These are phyloP conservation scores for Tricholoma furcatifolium DNA, from an alignment of 768 basidiomycete genomes.

Conservation along the genomic window DNA sequence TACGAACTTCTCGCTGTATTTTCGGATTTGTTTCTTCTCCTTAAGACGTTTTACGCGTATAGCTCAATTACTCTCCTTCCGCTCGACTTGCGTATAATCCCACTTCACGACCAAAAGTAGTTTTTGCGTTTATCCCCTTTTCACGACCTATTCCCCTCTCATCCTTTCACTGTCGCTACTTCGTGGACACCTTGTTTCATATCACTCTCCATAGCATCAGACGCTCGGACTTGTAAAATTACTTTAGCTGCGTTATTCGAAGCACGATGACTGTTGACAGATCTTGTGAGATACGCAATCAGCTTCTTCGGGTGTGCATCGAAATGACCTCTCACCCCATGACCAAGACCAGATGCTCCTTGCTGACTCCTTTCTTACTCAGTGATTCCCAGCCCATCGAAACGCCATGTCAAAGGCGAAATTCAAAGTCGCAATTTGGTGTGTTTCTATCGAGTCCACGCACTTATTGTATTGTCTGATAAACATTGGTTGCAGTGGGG, in stretches of 20 bases:
- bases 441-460: background rate
- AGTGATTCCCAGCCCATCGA: too few relatives aligned
- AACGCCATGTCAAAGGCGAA: slow-evolving; percentile 4
- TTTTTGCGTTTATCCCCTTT: background rate
- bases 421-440: slow-evolving; percentile 12
- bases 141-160: background rate
- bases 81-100: background rate
- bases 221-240: background rate
- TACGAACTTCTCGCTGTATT: slow-evolving; percentile 7
- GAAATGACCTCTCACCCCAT: too few relatives aligned
- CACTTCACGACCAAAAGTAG: slow-evolving; percentile 3
- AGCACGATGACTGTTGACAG: too few relatives aligned
- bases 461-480: background rate
- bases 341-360: background rate
- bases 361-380: background rate
- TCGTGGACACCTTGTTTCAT: background rate
- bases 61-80: too few relatives aligned
- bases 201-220: too few relatives aligned
- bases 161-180: background rate
- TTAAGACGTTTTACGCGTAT: background rate
- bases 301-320: too few relatives aligned
- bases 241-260: too few relatives aligned
- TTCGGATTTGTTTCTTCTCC: background rate
- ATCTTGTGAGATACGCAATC: too few relatives aligned
- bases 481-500: slow-evolving; percentile 8